Conservation (phyloP, 306 rosid genomes). For the Fragaria iinumae region DNA sequence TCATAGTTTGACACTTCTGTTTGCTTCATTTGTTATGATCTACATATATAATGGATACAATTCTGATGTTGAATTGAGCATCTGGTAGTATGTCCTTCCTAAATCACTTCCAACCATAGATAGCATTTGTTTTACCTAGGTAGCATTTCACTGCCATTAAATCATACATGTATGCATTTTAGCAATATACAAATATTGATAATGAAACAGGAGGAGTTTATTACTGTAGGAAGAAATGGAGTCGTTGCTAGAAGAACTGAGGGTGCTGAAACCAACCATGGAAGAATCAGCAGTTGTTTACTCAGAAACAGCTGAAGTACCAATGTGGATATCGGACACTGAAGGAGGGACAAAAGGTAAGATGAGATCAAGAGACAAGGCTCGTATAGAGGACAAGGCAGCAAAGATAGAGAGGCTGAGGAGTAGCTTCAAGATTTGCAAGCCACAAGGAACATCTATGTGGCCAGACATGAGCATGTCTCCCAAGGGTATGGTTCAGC, state of each 20-base stretch:
- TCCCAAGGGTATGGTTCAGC: constrained; percentile 33
- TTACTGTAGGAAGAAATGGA: constrained; percentile 54
- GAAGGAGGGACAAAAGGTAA: constrained; percentile 29
- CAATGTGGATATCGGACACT: constrained; percentile 29
- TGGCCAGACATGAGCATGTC: constrained; percentile 61
- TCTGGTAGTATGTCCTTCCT: neutral
- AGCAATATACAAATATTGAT: neutral
- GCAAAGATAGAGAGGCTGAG: constrained; percentile 59
- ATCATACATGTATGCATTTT: neutral
- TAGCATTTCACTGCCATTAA: neutral
- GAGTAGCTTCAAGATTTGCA: constrained; percentile 86
- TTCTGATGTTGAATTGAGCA: neutral
- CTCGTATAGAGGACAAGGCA: constrained; percentile 46
- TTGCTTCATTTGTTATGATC: neutral
- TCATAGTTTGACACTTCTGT: neutral
- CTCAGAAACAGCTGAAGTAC: constrained; percentile 41
- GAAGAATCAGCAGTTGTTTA: constrained; percentile 29
- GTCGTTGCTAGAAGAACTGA: constrained; percentile 52
- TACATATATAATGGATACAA: neutral
- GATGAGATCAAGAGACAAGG: constrained; percentile 25
- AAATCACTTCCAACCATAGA: neutral
- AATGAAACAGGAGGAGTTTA: constrained; percentile 8
- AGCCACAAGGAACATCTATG: constrained; percentile 62
- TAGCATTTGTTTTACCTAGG: neutral
- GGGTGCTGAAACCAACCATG: constrained; percentile 33